A percentile compares a stretch with the other conserved stretches of the same genome.
Evolutionary conservation across 192 early-diverging fungal species (phyloP).

Genomic region (Backusella circina): DNA sequence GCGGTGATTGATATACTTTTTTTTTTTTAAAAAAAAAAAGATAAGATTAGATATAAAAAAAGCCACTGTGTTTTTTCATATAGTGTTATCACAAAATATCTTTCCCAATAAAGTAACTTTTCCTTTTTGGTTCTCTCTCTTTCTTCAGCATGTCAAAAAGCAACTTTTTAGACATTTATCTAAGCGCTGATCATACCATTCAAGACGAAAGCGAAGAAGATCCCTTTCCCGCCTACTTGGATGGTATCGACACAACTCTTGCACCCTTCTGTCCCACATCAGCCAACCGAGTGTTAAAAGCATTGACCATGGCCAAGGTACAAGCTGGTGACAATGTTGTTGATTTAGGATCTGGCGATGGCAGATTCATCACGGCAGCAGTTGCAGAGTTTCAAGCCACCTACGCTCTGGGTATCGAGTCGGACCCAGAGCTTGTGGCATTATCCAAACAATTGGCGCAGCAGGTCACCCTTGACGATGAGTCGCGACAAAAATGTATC

Average conservation of each 20-base stretch:
- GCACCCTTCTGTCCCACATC: slow-evolving; percentile 60
- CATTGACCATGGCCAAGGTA: slow-evolving; percentile 43
- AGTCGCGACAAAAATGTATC: slow-evolving; percentile 17
- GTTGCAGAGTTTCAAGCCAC: slow-evolving; percentile 36
- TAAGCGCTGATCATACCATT: slow-evolving; percentile 7
- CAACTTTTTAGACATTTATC: slow-evolving; percentile 17
- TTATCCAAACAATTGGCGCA: slow-evolving; percentile 36
- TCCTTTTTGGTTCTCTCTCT: background rate
- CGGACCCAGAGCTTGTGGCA: slow-evolving; percentile 42
- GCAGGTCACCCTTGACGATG: slow-evolving; percentile 9
- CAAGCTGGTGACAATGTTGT: slow-evolving; percentile 37
- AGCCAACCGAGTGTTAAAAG: slow-evolving; percentile 41
- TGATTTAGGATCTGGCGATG: slow-evolving; percentile 62
- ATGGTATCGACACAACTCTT: slow-evolving; percentile 47
- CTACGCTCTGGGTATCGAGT: slow-evolving; percentile 51
- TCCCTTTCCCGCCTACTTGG: slow-evolving; percentile 50
- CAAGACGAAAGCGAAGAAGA: slow-evolving; percentile 22
- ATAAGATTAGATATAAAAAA: background rate
- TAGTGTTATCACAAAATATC: background rate
- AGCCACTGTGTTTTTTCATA: background rate
- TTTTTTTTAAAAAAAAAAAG: background rate
- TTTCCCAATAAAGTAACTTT: background rate
- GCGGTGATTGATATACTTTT: background rate
- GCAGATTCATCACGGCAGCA: slow-evolving; percentile 51
- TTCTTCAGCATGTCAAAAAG: background rate